Conservation (phyloP, 2,329 filamentous ascomycete genomes). For the Grosmannia penicillata region DNA sequence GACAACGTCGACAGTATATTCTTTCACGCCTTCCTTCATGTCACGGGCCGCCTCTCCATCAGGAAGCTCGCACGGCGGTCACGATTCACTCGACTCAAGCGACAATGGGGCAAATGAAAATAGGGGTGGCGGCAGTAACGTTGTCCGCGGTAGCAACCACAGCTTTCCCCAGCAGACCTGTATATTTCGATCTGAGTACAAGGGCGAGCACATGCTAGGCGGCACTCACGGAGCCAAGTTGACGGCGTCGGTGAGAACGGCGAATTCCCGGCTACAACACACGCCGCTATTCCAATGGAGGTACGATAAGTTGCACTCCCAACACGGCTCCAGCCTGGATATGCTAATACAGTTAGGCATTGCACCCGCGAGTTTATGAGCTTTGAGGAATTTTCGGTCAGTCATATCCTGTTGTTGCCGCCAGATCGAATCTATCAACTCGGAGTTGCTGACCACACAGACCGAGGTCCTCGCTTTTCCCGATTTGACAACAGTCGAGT, state of each 20-base stretch:
- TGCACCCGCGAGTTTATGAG: not conserved
- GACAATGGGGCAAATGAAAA: too few species aligned
- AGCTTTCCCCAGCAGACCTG: not conserved
- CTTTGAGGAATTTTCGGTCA: conserved; percentile 3
- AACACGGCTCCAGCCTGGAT: not conserved
- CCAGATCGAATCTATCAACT: too few species aligned
- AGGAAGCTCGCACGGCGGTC: too few species aligned
- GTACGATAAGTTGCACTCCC: not conserved
- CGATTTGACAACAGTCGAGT: not conserved
- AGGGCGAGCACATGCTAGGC: not conserved
- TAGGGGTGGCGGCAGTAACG: too few species aligned
- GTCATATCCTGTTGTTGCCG: not conserved
- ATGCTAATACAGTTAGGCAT: not conserved
- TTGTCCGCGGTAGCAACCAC: too few species aligned
- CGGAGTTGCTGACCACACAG: not conserved
- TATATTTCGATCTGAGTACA: not conserved
- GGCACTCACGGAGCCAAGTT: not conserved
- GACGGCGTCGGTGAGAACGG: not conserved
- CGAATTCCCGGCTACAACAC: not conserved
- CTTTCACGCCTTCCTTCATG: too few species aligned
- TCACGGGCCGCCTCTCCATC: too few species aligned
- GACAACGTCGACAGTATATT: too few species aligned
- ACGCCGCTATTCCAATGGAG: not conserved
- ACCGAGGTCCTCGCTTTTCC: not conserved
- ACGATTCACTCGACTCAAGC: too few species aligned